phyloP scores from a whole-genome alignment of 352 stramenopile species.

The Pythium sukuiense region DNA sequence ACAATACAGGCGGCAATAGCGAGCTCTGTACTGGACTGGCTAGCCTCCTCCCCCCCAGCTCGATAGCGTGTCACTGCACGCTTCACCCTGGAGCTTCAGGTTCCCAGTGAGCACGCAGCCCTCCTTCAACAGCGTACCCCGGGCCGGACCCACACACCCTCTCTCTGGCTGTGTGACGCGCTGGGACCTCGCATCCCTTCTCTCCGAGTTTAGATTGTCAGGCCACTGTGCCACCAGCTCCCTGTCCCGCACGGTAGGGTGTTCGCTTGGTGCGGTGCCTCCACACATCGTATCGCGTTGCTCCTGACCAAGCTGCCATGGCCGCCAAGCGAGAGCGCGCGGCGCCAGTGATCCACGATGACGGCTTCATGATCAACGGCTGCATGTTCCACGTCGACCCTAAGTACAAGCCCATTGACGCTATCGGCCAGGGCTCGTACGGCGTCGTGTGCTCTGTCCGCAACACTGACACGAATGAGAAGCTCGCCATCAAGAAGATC shows the following conservation, averaged over 20 bases:
- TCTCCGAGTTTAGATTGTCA: constrained; percentile 8
- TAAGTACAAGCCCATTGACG: constrained; percentile 84
- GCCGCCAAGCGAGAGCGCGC: constrained; percentile 61
- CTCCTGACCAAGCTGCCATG: constrained; percentile 14
- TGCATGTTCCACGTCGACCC: constrained; percentile 79
- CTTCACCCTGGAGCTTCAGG: not conserved
- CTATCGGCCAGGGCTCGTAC: constrained; percentile 93
- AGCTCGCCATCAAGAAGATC: constrained; percentile 93
- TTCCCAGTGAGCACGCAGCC: not conserved
- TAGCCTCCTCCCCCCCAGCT: not conserved
- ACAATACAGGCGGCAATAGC: not conserved
- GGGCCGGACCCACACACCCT: not conserved
- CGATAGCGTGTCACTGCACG: constrained; percentile 3
- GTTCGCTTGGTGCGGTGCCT: constrained; percentile 8
- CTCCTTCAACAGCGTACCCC: not conserved
- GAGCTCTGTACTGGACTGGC: not conserved
- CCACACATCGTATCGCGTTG: constrained; percentile 25
- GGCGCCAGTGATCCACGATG: constrained; percentile 55
- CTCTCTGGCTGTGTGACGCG: not conserved
- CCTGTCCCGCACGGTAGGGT: not conserved
- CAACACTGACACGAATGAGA: constrained; percentile 75
- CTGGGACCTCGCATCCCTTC: constrained; percentile 5
- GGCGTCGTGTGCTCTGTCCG: constrained; percentile 90
- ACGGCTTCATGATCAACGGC: constrained; percentile 83
- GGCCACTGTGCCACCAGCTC: not conserved